Evolutionary conservation across 2,329 filamentous ascomycete species (phyloP).

Genomic region (Fusarium sp.): DNA sequence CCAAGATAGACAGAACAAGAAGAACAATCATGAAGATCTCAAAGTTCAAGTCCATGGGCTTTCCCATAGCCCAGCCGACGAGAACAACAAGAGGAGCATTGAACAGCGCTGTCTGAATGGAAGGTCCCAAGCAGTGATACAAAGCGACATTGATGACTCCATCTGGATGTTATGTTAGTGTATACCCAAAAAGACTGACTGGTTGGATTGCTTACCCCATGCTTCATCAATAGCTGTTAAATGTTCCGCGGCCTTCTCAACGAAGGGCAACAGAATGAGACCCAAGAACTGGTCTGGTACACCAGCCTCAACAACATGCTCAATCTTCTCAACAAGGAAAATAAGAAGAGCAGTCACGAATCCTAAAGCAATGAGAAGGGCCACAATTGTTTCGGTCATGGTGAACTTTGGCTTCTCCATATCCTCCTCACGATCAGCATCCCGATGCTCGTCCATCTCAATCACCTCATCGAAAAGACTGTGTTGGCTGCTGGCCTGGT

Average conservation of each 20-base stretch:
- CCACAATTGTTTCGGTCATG: conserved; percentile 72
- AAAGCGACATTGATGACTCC: conserved; percentile 77
- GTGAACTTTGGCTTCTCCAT: conserved; percentile 73
- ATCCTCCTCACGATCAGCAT: conserved; percentile 70
- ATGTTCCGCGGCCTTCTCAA: conserved; percentile 79
- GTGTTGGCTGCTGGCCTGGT: conserved; percentile 74
- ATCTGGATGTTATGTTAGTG: conserved; percentile 51
- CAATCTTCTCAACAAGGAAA: conserved; percentile 75
- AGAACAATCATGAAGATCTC: conserved; percentile 82
- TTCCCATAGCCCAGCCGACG: conserved; percentile 75
- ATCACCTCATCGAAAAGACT: conserved; percentile 72
- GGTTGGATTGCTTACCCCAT: conserved; percentile 55
- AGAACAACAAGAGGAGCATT: conserved; percentile 80
- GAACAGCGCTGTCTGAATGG: conserved; percentile 80
- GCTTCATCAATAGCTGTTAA: conserved; percentile 78
- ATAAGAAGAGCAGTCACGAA: conserved; percentile 75
- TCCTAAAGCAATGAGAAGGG: conserved; percentile 66
- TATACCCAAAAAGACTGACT: fast-evolving
- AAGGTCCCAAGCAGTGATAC: conserved; percentile 78
- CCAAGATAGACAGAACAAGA: conserved; percentile 78
- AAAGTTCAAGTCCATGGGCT: conserved; percentile 77
- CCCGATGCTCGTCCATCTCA: conserved; percentile 61
- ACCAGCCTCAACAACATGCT: conserved; percentile 57
- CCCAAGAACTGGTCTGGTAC: conserved; percentile 56
- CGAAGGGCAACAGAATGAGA: conserved; percentile 74